phyloP scores from a whole-genome alignment of 768 basidiomycete genomes.

The Agaricus blazei region DNA sequence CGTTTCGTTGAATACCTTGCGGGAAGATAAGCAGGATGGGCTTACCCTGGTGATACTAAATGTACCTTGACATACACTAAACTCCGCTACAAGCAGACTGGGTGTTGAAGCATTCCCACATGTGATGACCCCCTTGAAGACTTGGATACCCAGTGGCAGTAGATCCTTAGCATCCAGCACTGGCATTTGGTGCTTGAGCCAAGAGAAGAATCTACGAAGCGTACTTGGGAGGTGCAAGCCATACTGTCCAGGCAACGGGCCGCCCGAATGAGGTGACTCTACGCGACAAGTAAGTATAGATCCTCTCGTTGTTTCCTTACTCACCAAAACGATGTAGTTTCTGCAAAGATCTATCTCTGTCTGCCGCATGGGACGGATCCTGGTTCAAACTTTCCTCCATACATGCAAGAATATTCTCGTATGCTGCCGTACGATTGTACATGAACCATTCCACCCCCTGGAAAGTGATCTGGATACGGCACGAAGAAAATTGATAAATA shows the following conservation, averaged over 20 bases:
- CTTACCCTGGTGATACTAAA: slow-evolving; percentile 74
- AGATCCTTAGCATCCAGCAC: slow-evolving; percentile 75
- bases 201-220: slow-evolving; percentile 38
- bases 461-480: slow-evolving; percentile 74
- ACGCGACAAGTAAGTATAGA: slow-evolving; percentile 13
- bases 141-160: slow-evolving; percentile 78
- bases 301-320: slow-evolving; percentile 1
- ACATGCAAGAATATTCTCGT: slow-evolving; percentile 79
- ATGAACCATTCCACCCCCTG: slow-evolving; percentile 92
- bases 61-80: slow-evolving; percentile 70
- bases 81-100: slow-evolving; percentile 76
- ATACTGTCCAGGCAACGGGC: slow-evolving; percentile 21
- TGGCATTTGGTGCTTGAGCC: slow-evolving; percentile 61
- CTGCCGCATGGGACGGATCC: slow-evolving; percentile 25
- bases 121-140: slow-evolving; percentile 76
- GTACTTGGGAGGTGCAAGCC: slow-evolving; percentile 28
- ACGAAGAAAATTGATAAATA: slow-evolving; percentile 31
- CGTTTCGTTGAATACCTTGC: slow-evolving; percentile 7
- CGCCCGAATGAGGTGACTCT: slow-evolving; percentile 16
- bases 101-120: slow-evolving; percentile 86
- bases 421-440: slow-evolving; percentile 86
- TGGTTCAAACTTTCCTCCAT: slow-evolving; percentile 43
- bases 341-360: slow-evolving; percentile 28
- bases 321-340: slow-evolving; percentile 38
- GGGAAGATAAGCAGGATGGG: slow-evolving; percentile 6